Percentiles rank a stretch among this genome's conserved stretches.
Evolutionary conservation across 257 asterid species (phyloP).

Genomic region (Nicotiana paniculata): DNA sequence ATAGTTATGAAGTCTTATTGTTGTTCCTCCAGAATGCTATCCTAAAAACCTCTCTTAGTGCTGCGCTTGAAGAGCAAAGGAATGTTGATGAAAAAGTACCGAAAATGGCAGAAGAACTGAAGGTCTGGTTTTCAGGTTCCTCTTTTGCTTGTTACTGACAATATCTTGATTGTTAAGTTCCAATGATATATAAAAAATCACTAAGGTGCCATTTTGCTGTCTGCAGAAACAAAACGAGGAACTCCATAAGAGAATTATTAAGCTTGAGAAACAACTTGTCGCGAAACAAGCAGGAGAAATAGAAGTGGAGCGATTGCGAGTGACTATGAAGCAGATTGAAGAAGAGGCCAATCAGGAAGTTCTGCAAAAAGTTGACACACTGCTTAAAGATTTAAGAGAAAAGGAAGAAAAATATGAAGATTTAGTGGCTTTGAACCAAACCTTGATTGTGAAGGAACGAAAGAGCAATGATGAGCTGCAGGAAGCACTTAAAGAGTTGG

Average conservation of each 20-base stretch:
- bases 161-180: slow-evolving; percentile 13
- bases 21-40: slow-evolving; percentile 56
- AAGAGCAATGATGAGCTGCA: slow-evolving; percentile 78
- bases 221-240: slow-evolving; percentile 81
- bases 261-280: slow-evolving; percentile 63
- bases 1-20: slow-evolving; percentile 5
- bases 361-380: slow-evolving; percentile 41
- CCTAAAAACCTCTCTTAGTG: slow-evolving; percentile 52
- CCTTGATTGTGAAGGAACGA: slow-evolving; percentile 66
- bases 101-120: slow-evolving; percentile 79
- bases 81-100: slow-evolving; percentile 62
- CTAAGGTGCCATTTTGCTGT: slow-evolving; percentile 17
- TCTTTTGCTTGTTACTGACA: slow-evolving; percentile 6
- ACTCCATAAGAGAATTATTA: slow-evolving; percentile 54
- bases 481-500: slow-evolving; percentile 88
- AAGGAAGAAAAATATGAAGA: slow-evolving; percentile 73
- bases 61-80: slow-evolving; percentile 67
- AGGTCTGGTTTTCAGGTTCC: slow-evolving; percentile 39
- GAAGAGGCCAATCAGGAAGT: slow-evolving; percentile 63
- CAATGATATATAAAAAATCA: background rate
- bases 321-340: slow-evolving; percentile 64
- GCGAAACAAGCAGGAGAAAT: slow-evolving; percentile 75
- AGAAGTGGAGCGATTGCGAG: slow-evolving; percentile 68
- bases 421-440: slow-evolving; percentile 50
- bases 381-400: slow-evolving; percentile 59